Conservation (phyloP, 345 rosid species). For the Populus simonii region DNA sequence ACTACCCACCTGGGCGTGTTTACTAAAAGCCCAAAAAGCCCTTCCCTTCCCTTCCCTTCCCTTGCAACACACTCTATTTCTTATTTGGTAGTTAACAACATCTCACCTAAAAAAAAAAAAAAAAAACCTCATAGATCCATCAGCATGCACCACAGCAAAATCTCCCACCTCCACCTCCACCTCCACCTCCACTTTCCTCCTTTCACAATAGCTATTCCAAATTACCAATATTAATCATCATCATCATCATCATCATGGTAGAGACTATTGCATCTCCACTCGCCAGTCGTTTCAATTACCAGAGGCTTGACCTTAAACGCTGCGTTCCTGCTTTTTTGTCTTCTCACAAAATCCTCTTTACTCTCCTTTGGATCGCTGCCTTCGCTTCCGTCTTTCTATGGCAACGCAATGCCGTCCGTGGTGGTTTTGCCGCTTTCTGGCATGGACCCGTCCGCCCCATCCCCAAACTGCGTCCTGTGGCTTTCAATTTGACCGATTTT, state of each 20-base stretch:
- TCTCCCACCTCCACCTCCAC: no score
- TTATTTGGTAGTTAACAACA: no score
- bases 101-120: no score
- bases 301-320: conserved; percentile 53
- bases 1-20: no score
- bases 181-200: no score
- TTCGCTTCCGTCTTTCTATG: conserved; percentile 72
- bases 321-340: conserved; percentile 52
- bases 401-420: conserved; percentile 58
- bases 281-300: conserved; percentile 47
- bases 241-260: conserved; percentile 35
- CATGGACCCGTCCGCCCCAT: conserved; percentile 35
- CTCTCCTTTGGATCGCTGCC: conserved; percentile 75
- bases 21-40: no score
- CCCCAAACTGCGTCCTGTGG: conserved; percentile 58
- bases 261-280: conserved; percentile 38
- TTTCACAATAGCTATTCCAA: no score
- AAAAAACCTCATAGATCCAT: no score
- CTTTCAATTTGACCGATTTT: conserved; percentile 79
- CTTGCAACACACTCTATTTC: no score
- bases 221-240: not conserved
- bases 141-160: no score
- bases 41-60: no score
- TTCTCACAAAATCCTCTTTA: conserved; percentile 74
- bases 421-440: conserved; percentile 41